A percentile compares a stretch with the other conserved stretches of the same genome.
These are phyloP conservation scores for Penicillium soppii DNA, from an alignment of 495 filamentous ascomycete species.

Conservation along the genomic window DNA sequence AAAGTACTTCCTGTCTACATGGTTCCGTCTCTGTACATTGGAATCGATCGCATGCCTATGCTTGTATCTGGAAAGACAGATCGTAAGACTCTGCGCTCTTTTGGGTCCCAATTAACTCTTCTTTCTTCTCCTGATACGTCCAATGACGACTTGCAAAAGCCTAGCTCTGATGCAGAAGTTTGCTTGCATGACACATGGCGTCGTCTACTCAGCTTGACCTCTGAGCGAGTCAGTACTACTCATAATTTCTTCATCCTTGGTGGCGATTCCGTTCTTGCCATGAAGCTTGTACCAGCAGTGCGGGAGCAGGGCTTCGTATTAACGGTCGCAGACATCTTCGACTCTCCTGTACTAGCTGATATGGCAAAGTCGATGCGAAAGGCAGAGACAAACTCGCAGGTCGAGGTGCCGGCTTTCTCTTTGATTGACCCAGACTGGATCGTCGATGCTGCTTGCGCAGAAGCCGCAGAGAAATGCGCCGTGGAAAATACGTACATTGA, in stretches of 20 bases:
- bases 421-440: constrained; percentile 2
- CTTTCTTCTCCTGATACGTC: not conserved
- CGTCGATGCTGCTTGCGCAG: not conserved
- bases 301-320: not conserved
- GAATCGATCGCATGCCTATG: constrained; percentile 34
- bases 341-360: constrained; percentile 3
- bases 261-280: constrained; percentile 56
- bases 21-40: constrained; percentile 38
- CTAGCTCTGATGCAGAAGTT: constrained; percentile 3
- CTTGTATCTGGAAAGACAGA: constrained; percentile 37
- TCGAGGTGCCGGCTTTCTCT: constrained; percentile 1
- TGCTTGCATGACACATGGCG: constrained; percentile 15
- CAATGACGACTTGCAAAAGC: not conserved
- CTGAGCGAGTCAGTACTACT: constrained; percentile 30
- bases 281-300: constrained; percentile 20
- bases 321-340: constrained; percentile 2
- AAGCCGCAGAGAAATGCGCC: not conserved
- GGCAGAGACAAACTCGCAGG: constrained; percentile 4
- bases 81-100: constrained; percentile 6
- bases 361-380: constrained; percentile 4
- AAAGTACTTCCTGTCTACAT: constrained; percentile 34
- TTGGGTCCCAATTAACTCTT: constrained; percentile 2
- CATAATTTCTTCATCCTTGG: constrained; percentile 55
- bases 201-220: constrained; percentile 8
- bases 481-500: constrained; percentile 20